Evolutionary conservation across 192 early-diverging fungal genomes (phyloP).

Genomic region (Backusella parvicylindrica): DNA sequence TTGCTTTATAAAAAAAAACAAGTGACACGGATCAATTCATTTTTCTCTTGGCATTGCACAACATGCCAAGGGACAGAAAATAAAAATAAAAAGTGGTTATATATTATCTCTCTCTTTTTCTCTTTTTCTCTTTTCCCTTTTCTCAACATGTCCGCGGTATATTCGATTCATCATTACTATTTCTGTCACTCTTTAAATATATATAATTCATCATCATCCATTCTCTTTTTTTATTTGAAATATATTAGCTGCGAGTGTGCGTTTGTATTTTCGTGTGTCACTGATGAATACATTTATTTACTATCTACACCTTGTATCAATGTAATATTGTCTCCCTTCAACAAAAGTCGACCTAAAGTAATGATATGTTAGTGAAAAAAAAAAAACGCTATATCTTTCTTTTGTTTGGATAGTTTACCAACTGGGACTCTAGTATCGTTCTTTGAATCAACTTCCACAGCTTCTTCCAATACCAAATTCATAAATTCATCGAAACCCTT

Average conservation of each 20-base stretch:
- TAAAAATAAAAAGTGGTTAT: background rate
- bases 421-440: slow-evolving; percentile 70
- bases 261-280: background rate
- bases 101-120: too few relatives aligned
- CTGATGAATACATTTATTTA: background rate
- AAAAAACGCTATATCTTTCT: too few relatives aligned
- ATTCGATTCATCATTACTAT: too few relatives aligned
- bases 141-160: background rate
- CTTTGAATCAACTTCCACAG: slow-evolving; percentile 80
- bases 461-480: slow-evolving; percentile 92
- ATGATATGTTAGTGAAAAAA: background rate
- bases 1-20: background rate
- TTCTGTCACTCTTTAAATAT: too few relatives aligned
- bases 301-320: slow-evolving; percentile 59
- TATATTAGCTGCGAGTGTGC: background rate
- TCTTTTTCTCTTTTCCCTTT: background rate
- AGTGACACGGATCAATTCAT: background rate
- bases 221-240: background rate
- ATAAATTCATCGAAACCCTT: slow-evolving; percentile 99
- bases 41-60: background rate
- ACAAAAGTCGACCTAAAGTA: slow-evolving; percentile 74
- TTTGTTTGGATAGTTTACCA: slow-evolving; percentile 41
- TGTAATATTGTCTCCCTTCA: slow-evolving; percentile 98
- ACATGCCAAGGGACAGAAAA: background rate
- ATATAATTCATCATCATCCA: background rate